Conservation (phyloP, 129 eudicot genomes). For the Arctium lappa region DNA sequence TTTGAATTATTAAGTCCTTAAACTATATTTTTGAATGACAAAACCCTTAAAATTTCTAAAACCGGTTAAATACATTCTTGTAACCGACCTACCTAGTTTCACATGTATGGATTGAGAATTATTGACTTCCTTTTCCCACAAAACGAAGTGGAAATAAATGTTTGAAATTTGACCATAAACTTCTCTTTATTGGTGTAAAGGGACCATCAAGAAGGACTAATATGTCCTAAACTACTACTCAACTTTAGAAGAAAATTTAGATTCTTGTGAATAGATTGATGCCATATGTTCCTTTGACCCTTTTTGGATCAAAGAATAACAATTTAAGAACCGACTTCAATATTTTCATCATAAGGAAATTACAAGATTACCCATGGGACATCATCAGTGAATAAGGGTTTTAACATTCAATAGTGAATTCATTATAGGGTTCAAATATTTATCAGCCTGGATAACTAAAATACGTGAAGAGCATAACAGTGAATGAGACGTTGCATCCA, state of each 20-base stretch:
- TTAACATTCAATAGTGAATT: too few relatives aligned
- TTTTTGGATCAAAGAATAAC: not conserved
- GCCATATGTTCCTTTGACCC: not conserved
- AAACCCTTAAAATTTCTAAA: too few relatives aligned
- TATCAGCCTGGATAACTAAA: too few relatives aligned
- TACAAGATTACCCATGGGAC: not conserved
- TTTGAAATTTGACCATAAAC: not conserved
- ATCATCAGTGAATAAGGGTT: too few relatives aligned
- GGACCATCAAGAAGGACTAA: not conserved
- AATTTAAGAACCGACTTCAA: too few relatives aligned
- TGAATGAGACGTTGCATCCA: too few relatives aligned
- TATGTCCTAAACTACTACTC: not conserved
- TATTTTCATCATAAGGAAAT: too few relatives aligned
- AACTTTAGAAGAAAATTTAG: not conserved
- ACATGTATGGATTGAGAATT: not conserved
- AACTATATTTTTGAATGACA: too few relatives aligned
- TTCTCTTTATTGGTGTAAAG: not conserved
- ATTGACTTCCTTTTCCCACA: not conserved
- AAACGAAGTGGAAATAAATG: not conserved
- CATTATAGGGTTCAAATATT: too few relatives aligned
- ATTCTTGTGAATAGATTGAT: not conserved
- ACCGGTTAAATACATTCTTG: too few relatives aligned
- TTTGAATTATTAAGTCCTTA: too few relatives aligned
- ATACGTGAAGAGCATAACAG: too few relatives aligned
- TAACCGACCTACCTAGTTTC: not conserved